Conservation (phyloP, 2,329 filamentous ascomycete genomes). For the Trichoderma pleuroti region DNA sequence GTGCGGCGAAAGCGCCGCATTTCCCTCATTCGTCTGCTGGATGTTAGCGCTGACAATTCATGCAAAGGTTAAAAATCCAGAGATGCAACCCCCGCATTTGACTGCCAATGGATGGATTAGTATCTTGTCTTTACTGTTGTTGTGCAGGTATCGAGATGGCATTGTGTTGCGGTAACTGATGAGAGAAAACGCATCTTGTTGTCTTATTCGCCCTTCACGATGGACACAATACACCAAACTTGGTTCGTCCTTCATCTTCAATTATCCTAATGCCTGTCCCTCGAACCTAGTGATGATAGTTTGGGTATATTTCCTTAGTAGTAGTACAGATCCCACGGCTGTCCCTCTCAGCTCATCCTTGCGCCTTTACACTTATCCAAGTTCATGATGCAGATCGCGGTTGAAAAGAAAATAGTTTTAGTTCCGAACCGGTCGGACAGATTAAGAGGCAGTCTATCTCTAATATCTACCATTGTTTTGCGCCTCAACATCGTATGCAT, state of each 20-base stretch:
- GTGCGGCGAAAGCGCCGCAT: neutral
- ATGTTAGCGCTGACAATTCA: constrained; percentile 9
- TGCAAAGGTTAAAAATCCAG: neutral
- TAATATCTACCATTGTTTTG: constrained; percentile 32
- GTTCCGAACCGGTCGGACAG: constrained; percentile 16
- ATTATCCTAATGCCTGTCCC: neutral
- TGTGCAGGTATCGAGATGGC: neutral
- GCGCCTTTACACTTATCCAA: constrained; percentile 13
- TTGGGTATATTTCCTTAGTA: constrained; percentile 10
- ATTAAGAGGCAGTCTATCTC: constrained; percentile 17
- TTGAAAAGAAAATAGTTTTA: neutral
- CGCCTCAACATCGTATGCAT: constrained; percentile 38
- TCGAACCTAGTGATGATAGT: neutral
- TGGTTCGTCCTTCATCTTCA: neutral
- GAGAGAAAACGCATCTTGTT: neutral
- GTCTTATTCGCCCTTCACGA: neutral
- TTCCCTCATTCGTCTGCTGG: neutral
- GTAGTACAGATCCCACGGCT: neutral
- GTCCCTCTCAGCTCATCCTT: neutral
- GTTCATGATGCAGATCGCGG: constrained; percentile 9
- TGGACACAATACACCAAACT: neutral
- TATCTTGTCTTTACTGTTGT: neutral
- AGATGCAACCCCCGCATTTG: neutral
- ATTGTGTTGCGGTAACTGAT: neutral
- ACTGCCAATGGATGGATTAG: neutral